Evolutionary conservation across 2,329 filamentous ascomycete species (phyloP), one percentile per base, ranked within the genome.

Genomic region (Clonostachys rhizophaga): DNA sequence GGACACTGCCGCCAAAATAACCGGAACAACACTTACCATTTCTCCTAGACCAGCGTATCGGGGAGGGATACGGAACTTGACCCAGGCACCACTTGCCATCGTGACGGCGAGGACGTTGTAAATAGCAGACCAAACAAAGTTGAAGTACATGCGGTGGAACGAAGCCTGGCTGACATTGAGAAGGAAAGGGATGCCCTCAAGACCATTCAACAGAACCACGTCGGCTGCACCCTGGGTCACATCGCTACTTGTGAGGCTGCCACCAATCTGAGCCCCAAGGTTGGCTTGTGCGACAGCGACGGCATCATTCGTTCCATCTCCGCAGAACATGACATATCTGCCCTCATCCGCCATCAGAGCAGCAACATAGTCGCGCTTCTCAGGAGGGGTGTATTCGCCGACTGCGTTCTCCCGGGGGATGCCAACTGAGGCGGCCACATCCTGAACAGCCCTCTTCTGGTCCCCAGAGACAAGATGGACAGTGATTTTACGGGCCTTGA

Each of bases 291-390:
- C 75, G 5, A 86, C 69, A 2, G 81, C 82, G 5, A 76, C 68
- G 1, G 82, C 79, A 54, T 86, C 81, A 55, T 85, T 86, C 7
- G 79, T 83, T 9, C 83, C 82, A 53, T 86, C 81, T 33, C 83
- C 82, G 36, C 75, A 69, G 62, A 86, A 85, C 47, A 84, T 63
- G 47, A 81, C 71, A 35, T 44, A 34, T 16, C 44, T 17, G 33
- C 41, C 48, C 30, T 55, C 58, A 14, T 51, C 55, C 16, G 52
- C 49, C 45, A 69, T 65, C 41, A 75, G 60, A 2, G 46, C 47
- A 44, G 66, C 60, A 45, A 84, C 63, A 56, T 83, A 84, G 3
- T 64, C 58, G 20, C 72, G 68, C 55, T 86, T 86, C 50, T 79
- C 69, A 3, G 63, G 63, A 0, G 82, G 80, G 1, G 70, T 72